A percentile compares a stretch with the other conserved stretches of the same genome.
Conservation (phyloP, 176 grass and related monocot genomes). For the Urochloa ruziziensis region DNA sequence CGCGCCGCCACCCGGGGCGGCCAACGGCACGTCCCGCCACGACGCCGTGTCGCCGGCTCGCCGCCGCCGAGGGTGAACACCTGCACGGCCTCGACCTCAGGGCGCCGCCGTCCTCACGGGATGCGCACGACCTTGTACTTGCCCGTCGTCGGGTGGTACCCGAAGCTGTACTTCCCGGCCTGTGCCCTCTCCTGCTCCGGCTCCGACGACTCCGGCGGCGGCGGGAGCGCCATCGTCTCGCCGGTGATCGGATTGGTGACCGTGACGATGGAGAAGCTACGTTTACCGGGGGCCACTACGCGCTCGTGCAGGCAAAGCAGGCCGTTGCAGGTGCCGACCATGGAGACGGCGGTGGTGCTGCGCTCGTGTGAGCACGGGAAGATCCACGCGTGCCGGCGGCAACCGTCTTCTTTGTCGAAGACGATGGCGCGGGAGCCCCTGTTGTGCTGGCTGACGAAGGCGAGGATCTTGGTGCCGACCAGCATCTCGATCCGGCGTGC, state of each 20-base stretch:
- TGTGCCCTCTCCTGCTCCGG: no score
- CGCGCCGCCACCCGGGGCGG: background rate
- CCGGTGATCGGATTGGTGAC: constrained; percentile 7
- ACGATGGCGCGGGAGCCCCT: background rate
- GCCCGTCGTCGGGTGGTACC: constrained; percentile 16
- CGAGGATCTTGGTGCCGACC: background rate
- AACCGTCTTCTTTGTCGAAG: background rate
- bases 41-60: background rate
- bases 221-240: background rate
- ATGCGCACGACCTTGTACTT: background rate
- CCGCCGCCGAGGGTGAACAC: constrained; percentile 1
- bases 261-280: background rate
- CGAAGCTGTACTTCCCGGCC: constrained; percentile 15
- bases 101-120: background rate
- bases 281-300: no score
- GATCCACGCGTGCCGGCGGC: background rate
- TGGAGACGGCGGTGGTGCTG: background rate
- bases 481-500: background rate
- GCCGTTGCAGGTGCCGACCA: constrained; percentile 21
- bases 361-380: background rate
- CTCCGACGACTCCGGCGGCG: background rate
- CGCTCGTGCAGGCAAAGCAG: constrained; percentile 7
- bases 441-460: background rate
- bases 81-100: background rate
- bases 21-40: background rate